Base-by-base conservation (phyloP, 164 flowering plant species). In the Malania oleifera region DNA sequence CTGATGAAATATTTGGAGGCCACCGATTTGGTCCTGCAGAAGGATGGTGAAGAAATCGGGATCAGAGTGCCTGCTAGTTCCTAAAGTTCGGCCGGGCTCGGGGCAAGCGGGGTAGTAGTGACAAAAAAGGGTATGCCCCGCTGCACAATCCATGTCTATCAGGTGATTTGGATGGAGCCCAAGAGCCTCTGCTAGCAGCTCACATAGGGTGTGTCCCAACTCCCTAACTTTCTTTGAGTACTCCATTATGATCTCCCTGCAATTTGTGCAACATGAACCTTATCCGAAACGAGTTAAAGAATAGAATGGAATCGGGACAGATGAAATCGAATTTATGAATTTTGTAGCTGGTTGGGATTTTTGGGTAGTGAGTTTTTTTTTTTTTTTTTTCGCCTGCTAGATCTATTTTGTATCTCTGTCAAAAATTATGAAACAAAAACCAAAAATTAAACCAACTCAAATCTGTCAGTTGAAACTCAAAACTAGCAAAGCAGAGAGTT, bases 131-230 rank as follows among this genome's bases (percentile, higher is more conserved):
- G 23, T 7, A 5, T 39, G 62, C 12, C 69, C 72, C 39, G 59
- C 56, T 2, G 44, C 22, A 35, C 80, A 73, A 10, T 40, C 73
- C 45, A 73, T 51, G 1, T 58, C 44, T 2, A 29, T 45, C 1
- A 76, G 72, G 47, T 62, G 62, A 35, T 59, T 35, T 1, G 62
- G 62, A 7, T 54, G 34, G 24, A 73, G 73, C 13, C 75, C 75
- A 13, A 76, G 69, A 1, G 73, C 73, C 39, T 76, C 77, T 0
- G 80, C 70, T 31, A 76, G 47, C 20, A 73, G 31, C 46, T 66
- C 77, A 17, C 67, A 62, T 27, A 76, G 41, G 1, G 44, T 56
- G 1, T 19, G 5, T 14, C 73, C 75, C 54, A 76, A 17, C 18
- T 28, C 41, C 27, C 1, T 52, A 8, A 70, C 58, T 37, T 73